Evolutionary conservation across 2,329 filamentous ascomycete species (phyloP).

Genomic region (Colletotrichum sp.): DNA sequence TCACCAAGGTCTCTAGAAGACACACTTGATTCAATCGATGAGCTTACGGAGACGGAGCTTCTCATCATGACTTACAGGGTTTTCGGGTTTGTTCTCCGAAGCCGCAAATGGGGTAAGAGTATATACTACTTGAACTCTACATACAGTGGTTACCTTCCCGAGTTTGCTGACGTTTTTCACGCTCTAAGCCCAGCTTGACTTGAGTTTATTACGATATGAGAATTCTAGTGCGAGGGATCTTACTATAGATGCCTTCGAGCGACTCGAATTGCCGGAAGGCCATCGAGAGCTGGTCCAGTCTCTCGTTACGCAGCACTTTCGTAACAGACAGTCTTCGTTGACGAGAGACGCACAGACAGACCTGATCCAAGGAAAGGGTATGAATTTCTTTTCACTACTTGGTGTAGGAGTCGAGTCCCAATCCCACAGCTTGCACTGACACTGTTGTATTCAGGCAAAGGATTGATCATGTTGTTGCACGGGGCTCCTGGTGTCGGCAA

Average conservation of each 20-base stretch:
- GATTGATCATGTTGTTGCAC: background rate
- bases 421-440: too few relatives aligned
- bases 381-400: too few relatives aligned
- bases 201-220: background rate
- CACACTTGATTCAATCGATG: fast-evolving
- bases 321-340: background rate
- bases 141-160: too few relatives aligned
- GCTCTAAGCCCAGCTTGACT: background rate
- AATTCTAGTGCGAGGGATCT: background rate
- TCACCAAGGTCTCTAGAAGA: background rate
- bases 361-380: background rate
- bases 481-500: background rate
- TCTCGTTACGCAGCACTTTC: background rate
- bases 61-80: background rate
- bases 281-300: background rate
- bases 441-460: background rate
- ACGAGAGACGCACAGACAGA: fast-evolving
- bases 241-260: background rate
- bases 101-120: background rate
- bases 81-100: background rate
- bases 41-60: background rate
- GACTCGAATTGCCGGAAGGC: background rate
- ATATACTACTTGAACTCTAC: too few relatives aligned
- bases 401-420: too few relatives aligned
- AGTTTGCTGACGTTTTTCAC: too few relatives aligned